phyloP scores from a whole-genome alignment of 257 asterid species.

The Fraxinus cuspidata region DNA sequence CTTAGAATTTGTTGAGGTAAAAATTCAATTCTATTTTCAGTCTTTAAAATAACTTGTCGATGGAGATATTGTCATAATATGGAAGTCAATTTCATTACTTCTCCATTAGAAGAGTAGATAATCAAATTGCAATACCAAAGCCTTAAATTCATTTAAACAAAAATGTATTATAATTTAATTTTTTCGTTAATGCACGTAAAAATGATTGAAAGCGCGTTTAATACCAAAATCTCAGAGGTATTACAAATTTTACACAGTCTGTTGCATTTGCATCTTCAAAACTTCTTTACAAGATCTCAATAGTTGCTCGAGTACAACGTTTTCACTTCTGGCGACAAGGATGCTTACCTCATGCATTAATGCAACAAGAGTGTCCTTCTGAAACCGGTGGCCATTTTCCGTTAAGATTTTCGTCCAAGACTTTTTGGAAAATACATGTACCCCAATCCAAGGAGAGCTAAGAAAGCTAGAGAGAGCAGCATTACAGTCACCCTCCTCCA shows the following conservation, averaged over 20 bases:
- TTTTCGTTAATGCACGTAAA: background rate
- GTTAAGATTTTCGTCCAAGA: slow-evolving; percentile 63
- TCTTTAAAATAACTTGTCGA: too few relatives aligned
- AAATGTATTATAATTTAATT: too few relatives aligned
- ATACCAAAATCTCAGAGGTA: background rate
- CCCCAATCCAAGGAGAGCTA: slow-evolving; percentile 45
- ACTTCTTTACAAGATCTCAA: slow-evolving; percentile 54
- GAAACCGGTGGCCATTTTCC: slow-evolving; percentile 46
- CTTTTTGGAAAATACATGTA: slow-evolving; percentile 52
- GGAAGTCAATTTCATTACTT: too few relatives aligned
- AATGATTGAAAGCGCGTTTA: background rate
- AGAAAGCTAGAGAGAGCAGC: slow-evolving; percentile 57
- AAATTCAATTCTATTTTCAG: too few relatives aligned
- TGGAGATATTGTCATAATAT: too few relatives aligned
- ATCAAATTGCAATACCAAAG: too few relatives aligned
- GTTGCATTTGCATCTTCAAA: slow-evolving; percentile 26
- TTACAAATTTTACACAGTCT: background rate
- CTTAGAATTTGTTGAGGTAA: too few relatives aligned
- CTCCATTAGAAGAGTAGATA: too few relatives aligned
- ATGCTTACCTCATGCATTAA: slow-evolving; percentile 40
- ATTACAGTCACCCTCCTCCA: slow-evolving; percentile 51
- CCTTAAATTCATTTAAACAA: too few relatives aligned
- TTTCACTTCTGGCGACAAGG: slow-evolving; percentile 31
- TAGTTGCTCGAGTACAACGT: slow-evolving; percentile 46
- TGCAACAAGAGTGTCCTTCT: slow-evolving; percentile 37